Evolutionary conservation across 805 yeast genomes (phyloP), one percentile per base, ranked within the genome.

Genomic region (Isabelozyma rhagii): DNA sequence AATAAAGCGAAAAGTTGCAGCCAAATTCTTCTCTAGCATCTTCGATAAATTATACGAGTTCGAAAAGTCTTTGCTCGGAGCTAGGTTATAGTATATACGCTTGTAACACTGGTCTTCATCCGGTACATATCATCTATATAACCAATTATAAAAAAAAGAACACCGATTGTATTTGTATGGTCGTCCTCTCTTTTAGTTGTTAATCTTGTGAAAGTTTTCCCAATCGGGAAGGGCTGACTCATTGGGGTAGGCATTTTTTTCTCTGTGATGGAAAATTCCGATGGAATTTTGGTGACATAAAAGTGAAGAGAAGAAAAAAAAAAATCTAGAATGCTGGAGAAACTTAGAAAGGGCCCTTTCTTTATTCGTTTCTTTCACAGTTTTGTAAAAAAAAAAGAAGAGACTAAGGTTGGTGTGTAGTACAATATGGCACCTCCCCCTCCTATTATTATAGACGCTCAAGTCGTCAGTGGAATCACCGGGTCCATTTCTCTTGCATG

Each of bases 401-500:
- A 21, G 5, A 21, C 25, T 6, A 21, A 31, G 36, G 36, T 13
- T 31, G 36, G 36, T 31, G 36, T 31, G 8, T 13, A 10, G 10
- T 13, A 31, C 39, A 50, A 9, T 15, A 68, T 69, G 82, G 81
- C 83, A 4, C 85, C 86, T 21, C 85, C 86, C 36, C 83, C 84
- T 25, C 88, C 91, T 3, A 77, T 85, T 21, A 77, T 79, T 28
- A 72, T 85, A 48, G 85, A 82, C 55, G 83, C 89, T 14, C 81
- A 82, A 55, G 88, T 88, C 14, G 82, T 87, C 15, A 83, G 90
- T 60, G 94, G 93, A 6, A 85, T 88, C 49, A 83, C 87, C 15
- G 89, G 87, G 51, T 89, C 96, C 10, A 90, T 94, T 36, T 93
- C 98, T 15, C 81, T 93, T 44, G 96, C 97, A 13, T 94, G 97